A percentile compares a stretch with the other conserved stretches of the same genome.
phyloP scores from a whole-genome alignment of 2,329 filamentous ascomycete species.

The Chaetomiaceae sp. region DNA sequence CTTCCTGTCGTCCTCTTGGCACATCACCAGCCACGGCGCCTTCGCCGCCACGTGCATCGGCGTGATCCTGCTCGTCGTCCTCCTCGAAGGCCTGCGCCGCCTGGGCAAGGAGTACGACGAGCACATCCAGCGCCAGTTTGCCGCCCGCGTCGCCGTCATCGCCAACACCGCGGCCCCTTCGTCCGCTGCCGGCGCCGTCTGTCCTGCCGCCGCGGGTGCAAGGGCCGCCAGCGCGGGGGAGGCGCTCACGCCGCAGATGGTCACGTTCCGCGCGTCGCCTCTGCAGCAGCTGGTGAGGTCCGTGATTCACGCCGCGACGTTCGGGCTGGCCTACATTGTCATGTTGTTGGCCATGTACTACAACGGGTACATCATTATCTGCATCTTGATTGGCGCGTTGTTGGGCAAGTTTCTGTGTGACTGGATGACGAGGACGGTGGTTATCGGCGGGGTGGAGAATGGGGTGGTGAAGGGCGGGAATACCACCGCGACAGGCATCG shows the following conservation, averaged over 20 bases:
- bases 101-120: constrained; percentile 41
- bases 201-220: constrained; percentile 4
- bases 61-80: constrained; percentile 38
- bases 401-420: constrained; percentile 52
- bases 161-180: constrained; percentile 15
- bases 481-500: constrained; percentile 34
- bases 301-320: constrained; percentile 37
- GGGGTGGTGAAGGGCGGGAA: constrained; percentile 24
- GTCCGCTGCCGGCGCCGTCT: constrained; percentile 11
- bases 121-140: constrained; percentile 38
- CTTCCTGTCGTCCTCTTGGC: constrained; percentile 40
- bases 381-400: constrained; percentile 44
- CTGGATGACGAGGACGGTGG: constrained; percentile 46
- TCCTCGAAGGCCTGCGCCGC: constrained; percentile 39
- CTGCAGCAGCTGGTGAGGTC: constrained; percentile 40
- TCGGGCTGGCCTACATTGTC: constrained; percentile 41
- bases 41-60: constrained; percentile 44
- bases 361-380: constrained; percentile 43
- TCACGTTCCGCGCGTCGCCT: constrained; percentile 38
- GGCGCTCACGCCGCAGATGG: constrained; percentile 17
- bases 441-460: constrained; percentile 29
- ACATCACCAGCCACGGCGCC: constrained; percentile 37
- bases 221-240: background rate
- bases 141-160: constrained; percentile 32
- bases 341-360: constrained; percentile 46